Conservation (phyloP, 305 asterid species). For the Withania somnifera region DNA sequence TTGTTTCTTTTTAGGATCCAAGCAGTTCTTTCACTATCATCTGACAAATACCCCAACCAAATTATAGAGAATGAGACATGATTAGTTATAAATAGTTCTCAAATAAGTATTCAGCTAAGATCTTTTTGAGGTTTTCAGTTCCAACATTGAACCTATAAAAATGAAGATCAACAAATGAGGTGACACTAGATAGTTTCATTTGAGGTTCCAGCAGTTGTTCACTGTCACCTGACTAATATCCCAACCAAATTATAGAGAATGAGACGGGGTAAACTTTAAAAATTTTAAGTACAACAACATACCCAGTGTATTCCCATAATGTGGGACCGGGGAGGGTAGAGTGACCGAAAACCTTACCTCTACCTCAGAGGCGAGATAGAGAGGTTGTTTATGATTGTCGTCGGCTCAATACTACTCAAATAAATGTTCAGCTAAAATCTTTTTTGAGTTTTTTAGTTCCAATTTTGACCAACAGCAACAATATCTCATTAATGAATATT, state of each 20-base stretch:
- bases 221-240: not conserved
- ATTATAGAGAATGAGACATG: not conserved
- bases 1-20: not conserved
- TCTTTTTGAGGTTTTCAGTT: not conserved
- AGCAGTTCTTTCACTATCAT: not conserved
- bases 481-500: not conserved
- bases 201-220: not conserved
- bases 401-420: not conserved
- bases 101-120: not conserved
- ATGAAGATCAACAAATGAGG: not conserved
- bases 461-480: not conserved
- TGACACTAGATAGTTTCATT: not conserved
- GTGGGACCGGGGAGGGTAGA: too few species aligned
- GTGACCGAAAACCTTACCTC: too few species aligned
- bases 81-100: not conserved
- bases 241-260: not conserved
- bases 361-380: too few species aligned
- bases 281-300: too few species aligned
- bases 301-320: too few species aligned
- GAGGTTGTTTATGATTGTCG: too few species aligned
- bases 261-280: not conserved
- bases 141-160: not conserved
- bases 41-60: not conserved
- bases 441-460: not conserved
- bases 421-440: not conserved